phyloP scores from a whole-genome alignment of 768 basidiomycete genomes.

The Mycena maculata region DNA sequence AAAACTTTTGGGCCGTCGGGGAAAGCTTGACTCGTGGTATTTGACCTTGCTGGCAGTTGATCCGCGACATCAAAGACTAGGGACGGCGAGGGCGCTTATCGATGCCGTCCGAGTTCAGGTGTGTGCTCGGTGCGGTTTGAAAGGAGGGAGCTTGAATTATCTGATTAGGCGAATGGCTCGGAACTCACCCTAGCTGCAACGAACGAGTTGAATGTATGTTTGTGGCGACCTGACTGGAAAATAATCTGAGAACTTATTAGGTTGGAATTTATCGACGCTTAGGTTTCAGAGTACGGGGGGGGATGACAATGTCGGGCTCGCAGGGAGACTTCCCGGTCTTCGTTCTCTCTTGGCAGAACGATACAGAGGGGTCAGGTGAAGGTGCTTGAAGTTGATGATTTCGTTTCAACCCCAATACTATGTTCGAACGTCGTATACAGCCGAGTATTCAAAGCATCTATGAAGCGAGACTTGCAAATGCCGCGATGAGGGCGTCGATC shows the following conservation, averaged over 20 bases:
- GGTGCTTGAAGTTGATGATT: too few species aligned
- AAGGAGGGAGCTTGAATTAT: not conserved
- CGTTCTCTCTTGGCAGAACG: conserved; percentile 16
- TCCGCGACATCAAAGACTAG: conserved; percentile 19
- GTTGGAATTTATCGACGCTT: conserved; percentile 29
- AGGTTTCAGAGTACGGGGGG: conserved; percentile 27
- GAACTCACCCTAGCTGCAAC: conserved; percentile 30
- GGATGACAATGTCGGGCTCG: conserved; percentile 19
- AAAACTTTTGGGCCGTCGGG: conserved; percentile 28
- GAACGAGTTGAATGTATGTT: conserved; percentile 31
- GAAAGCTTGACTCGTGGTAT: conserved; percentile 33
- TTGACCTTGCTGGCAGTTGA: conserved; percentile 32
- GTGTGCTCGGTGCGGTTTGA: not conserved
- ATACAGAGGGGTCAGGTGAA: not conserved
- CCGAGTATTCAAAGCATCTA: too few species aligned
- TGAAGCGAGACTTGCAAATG: too few species aligned
- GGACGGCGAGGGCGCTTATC: conserved; percentile 27
- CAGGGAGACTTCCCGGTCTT: conserved; percentile 27
- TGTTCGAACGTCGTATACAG: too few species aligned
- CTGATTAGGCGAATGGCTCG: conserved; percentile 15
- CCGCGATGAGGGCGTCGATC: too few species aligned
- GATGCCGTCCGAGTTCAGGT: conserved; percentile 25
- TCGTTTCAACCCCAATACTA: too few species aligned
- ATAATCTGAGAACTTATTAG: not conserved
- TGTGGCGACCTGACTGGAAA: too few species aligned